Base-by-base conservation (phyloP, 495 filamentous ascomycete genomes). In the Podospora comata region DNA sequence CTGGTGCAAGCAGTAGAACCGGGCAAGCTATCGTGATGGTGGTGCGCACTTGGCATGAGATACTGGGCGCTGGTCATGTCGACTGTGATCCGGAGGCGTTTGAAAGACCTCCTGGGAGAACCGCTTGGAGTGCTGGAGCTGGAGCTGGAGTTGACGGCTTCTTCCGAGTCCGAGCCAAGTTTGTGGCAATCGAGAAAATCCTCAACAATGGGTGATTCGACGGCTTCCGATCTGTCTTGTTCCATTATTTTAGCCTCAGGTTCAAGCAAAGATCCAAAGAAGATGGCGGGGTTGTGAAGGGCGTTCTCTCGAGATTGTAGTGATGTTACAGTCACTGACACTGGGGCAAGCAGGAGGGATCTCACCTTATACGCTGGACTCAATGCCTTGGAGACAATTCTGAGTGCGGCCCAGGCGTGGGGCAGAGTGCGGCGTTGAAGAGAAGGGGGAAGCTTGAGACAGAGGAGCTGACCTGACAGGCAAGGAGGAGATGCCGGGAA, bases 21-120 rank as follows among this genome's bases (percentile, higher is more conserved):
- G 28, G 71, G 68, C 57, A 75, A 44, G 58, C 65, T 64, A 63
- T 76, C 67, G 19, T 68, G 67, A 18, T 68, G 73, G 44, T 72
- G 71, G 60, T 74, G 70, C 60, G 68, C 65, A 59, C 65, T 60
- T 11, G 74, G 73, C 67, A 64, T 64, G 57, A 78, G 73, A 65
- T 77, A 79, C 34, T 75, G 76, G 39, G 68, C 19, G 64, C 60
- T 70, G 60, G 73, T 60, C 74, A 79, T 79, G 68, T 75, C 74
- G 72, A 74, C 59, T 67, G 72, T 64, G 61, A 74, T 71, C 55
- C 66, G 69, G 6, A 75, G 64, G 26, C 66, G 71, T 57, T 66
- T 64, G 56, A 70, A 57, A 20, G 69, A 13, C 32, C 27, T 70
- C 54, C 56, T 61, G 26, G 74, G 69, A 32, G 71, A 65, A 13